Conservation (phyloP, 75 land plant species). For the Chamaecyparis obtusa region DNA sequence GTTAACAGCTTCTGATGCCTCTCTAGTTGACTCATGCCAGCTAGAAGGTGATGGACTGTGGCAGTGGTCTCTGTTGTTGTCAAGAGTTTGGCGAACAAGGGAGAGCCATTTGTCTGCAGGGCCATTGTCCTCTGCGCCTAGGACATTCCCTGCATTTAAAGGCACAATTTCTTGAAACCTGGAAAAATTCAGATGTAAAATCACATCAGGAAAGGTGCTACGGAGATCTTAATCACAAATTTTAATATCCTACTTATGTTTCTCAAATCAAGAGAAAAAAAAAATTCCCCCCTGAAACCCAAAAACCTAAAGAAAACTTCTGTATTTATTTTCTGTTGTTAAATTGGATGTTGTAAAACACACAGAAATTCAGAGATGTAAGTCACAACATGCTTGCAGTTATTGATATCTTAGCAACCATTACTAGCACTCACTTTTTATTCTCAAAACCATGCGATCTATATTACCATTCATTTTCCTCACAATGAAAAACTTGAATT, state of each 20-base stretch:
- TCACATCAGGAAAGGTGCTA: neutral
- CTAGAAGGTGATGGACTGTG: neutral
- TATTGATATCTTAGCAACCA: neutral
- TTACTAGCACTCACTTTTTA: neutral
- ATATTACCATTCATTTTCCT: neutral
- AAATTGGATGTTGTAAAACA: neutral
- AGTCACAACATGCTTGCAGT: neutral
- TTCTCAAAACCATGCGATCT: neutral
- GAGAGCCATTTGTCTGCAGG: conserved; percentile 78
- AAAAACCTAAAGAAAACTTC: neutral
- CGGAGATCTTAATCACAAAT: neutral
- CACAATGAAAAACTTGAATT: neutral
- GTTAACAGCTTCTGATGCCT: conserved; percentile 37
- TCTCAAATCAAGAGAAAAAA: neutral
- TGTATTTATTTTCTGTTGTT: neutral
- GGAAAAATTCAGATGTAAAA: conserved; percentile 1
- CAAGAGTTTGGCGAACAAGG: conserved; percentile 65
- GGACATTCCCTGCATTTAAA: conserved; percentile 84
- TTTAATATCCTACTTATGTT: neutral
- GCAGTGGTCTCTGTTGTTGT: conserved; percentile 43
- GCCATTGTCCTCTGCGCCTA: conserved; percentile 88
- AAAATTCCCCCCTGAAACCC: neutral
- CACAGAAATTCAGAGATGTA: neutral
- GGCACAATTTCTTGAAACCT: conserved; percentile 98
- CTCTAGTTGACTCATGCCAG: neutral